These are phyloP conservation scores for Penicillium digitatum DNA, from an alignment of 2,329 filamentous ascomycete species.

Conservation along the genomic window DNA sequence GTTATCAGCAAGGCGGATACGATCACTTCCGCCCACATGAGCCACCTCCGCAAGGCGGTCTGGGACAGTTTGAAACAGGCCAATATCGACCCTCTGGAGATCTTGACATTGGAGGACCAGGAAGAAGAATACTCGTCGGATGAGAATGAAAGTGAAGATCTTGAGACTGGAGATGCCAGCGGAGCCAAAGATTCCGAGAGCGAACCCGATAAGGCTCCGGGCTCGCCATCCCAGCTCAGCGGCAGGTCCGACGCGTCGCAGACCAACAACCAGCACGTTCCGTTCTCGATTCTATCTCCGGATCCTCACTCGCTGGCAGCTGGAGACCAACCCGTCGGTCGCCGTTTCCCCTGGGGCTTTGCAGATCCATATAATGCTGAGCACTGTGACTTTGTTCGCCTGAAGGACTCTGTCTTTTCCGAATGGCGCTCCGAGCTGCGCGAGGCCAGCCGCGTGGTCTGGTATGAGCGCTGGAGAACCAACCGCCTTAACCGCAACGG, in stretches of 20 bases:
- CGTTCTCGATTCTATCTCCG: slow-evolving; percentile 88
- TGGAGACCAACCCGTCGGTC: slow-evolving; percentile 58
- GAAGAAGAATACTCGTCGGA: slow-evolving; percentile 59
- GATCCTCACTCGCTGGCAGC: slow-evolving; percentile 70
- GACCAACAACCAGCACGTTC: slow-evolving; percentile 62
- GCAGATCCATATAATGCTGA: slow-evolving; percentile 86
- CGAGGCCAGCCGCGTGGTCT: slow-evolving; percentile 83
- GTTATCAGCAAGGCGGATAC: slow-evolving; percentile 97
- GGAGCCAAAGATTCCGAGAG: slow-evolving; percentile 21
- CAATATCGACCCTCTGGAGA: slow-evolving; percentile 81
- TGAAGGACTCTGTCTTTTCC: slow-evolving; percentile 87
- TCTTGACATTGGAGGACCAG: slow-evolving; percentile 75
- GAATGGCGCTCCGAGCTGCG: slow-evolving; percentile 91
- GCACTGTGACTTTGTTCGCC: slow-evolving; percentile 88
- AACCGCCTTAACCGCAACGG: slow-evolving; percentile 40
- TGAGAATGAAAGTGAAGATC: slow-evolving; percentile 37
- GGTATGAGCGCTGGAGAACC: slow-evolving; percentile 95
- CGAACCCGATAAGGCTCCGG: slow-evolving; percentile 26
- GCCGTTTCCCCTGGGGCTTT: slow-evolving; percentile 94
- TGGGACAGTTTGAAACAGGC: slow-evolving; percentile 83
- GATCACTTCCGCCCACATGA: slow-evolving; percentile 92
- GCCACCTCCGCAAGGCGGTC: slow-evolving; percentile 81
- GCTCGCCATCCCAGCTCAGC: slow-evolving; percentile 33
- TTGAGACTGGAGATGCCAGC: slow-evolving; percentile 29
- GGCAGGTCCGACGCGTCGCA: slow-evolving; percentile 41